Conservation (phyloP, 306 rosid species). For the Inga leiocalycina region DNA sequence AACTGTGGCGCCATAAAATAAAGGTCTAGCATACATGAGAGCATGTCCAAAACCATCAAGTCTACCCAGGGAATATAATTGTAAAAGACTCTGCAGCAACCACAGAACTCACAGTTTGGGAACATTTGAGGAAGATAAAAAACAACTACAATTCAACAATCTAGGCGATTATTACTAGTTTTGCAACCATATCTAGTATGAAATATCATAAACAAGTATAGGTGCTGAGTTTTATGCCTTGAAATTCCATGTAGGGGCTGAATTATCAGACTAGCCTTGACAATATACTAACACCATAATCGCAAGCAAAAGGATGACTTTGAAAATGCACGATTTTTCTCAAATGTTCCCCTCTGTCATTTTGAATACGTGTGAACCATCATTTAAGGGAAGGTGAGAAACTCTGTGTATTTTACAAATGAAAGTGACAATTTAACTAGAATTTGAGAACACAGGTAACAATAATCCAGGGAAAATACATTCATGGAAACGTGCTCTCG, state of each 20-base stretch:
- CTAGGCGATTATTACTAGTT: neutral
- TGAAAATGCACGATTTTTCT: neutral
- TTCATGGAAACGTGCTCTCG: slow-evolving; percentile 31
- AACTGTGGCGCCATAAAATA: neutral
- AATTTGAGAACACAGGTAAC: neutral
- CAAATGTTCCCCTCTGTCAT: neutral
- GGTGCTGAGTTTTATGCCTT: neutral
- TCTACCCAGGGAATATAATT: neutral
- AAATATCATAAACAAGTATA: neutral
- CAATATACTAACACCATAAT: neutral
- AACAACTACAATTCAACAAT: slow-evolving; percentile 14
- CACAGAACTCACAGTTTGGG: neutral
- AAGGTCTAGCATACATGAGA: neutral
- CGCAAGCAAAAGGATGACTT: neutral
- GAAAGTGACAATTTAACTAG: slow-evolving; percentile 1
- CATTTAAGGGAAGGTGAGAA: neutral
- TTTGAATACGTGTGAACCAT: neutral
- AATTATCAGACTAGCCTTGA: neutral
- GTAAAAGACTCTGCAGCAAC: neutral
- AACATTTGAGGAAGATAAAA: neutral
- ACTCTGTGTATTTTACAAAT: neutral
- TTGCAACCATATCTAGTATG: neutral
- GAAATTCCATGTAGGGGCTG: neutral
- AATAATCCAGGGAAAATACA: neutral
- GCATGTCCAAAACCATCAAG: neutral